Percentiles rank a stretch among this genome's conserved stretches.
Conservation (phyloP, 179 eudicot genomes). For the Beta macrorhiza region DNA sequence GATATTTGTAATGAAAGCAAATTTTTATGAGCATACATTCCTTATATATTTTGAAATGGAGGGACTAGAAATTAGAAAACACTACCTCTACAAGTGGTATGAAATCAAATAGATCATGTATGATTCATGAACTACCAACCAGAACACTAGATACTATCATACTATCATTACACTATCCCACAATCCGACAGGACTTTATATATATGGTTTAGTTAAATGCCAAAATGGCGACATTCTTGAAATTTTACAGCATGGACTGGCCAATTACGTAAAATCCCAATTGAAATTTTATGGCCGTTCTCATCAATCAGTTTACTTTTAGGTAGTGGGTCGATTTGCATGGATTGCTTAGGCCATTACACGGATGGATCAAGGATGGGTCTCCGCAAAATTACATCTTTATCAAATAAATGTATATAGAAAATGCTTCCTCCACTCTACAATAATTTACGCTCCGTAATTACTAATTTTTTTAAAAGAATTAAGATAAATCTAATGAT, state of each 20-base stretch:
- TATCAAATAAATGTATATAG: neutral
- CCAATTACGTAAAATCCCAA: constrained; percentile 15
- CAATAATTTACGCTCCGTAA: too few relatives aligned
- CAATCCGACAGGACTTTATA: neutral
- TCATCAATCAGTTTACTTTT: constrained; percentile 2
- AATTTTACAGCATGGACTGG: constrained; percentile 1
- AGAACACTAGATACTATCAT: neutral
- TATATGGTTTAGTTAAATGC: neutral
- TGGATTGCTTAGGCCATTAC: constrained; percentile 27
- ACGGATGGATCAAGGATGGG: constrained; percentile 12
- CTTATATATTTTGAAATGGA: too few relatives aligned
- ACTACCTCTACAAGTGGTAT: neutral
- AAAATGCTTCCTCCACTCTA: too few relatives aligned
- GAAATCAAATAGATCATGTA: neutral
- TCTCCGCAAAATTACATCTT: constrained; percentile 22
- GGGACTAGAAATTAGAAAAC: neutral
- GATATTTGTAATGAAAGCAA: too few relatives aligned
- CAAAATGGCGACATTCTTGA: neutral
- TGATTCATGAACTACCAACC: neutral
- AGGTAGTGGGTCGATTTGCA: constrained; percentile 31
- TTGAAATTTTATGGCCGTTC: constrained; percentile 4
- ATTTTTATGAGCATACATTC: too few relatives aligned
- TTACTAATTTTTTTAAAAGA: too few relatives aligned
- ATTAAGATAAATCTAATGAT: too few relatives aligned
- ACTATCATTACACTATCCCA: neutral